Evolutionary conservation across 768 basidiomycete species (phyloP).

Genomic region (Termitomyces sp.): DNA sequence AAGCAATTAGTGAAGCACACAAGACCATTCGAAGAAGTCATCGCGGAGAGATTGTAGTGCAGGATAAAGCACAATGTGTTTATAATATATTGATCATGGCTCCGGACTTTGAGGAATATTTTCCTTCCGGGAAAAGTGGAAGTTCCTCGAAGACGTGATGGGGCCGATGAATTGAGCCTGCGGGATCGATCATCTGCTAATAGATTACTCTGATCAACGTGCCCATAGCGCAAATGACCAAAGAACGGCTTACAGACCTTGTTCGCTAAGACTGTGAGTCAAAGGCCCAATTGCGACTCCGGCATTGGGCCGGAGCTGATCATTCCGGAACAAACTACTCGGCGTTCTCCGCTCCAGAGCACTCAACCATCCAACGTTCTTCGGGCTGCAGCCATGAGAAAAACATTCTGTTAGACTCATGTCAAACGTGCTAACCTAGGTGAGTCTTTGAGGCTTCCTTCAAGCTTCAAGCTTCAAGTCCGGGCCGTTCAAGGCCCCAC

Average conservation of each 20-base stretch:
- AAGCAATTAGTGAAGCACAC: constrained; percentile 87
- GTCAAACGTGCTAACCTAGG: background rate
- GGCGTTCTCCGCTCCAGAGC: background rate
- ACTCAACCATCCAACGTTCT: background rate
- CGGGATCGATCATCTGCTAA: background rate
- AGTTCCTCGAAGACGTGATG: constrained; percentile 6
- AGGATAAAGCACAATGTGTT: background rate
- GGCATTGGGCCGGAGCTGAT: background rate
- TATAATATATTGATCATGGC: constrained; percentile 1
- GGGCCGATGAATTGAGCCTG: background rate
- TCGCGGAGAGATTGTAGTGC: constrained; percentile 14
- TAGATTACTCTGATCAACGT: background rate
- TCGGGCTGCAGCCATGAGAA: background rate
- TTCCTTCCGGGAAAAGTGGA: constrained; percentile 15
- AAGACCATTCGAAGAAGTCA: constrained; percentile 55
- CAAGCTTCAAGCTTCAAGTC: too few species aligned
- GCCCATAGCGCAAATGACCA: background rate
- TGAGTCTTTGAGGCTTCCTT: too few species aligned
- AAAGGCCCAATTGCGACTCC: background rate
- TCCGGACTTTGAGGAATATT: constrained; percentile 11
- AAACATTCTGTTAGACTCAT: background rate
- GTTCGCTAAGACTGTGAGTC: background rate
- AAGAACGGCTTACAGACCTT: background rate
- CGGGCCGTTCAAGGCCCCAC: background rate
- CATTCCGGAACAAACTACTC: background rate